A percentile compares a stretch with the other conserved stretches of the same genome.
Evolutionary conservation across 2,329 filamentous ascomycete genomes (phyloP).

Genomic region (Neonectria ditissima): DNA sequence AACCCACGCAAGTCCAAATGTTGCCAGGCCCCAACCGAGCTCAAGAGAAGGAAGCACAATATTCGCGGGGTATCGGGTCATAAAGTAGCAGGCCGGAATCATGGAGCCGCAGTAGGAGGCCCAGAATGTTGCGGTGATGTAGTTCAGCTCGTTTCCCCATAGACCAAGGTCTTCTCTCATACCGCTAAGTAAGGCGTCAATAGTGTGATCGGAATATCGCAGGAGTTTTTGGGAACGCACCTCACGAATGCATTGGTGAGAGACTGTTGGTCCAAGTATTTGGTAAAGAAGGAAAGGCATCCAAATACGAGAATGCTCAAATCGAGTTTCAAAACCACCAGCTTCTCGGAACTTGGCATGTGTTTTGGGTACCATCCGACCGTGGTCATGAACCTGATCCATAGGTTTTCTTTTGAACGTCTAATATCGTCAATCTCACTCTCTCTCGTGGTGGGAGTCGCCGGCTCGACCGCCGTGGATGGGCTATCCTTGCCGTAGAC

Average conservation of each 20-base stretch:
- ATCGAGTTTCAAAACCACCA: constrained; percentile 52
- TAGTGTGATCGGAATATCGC: not conserved
- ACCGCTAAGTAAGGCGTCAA: constrained; percentile 10
- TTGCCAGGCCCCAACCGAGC: constrained; percentile 42
- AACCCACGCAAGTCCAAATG: constrained; percentile 35
- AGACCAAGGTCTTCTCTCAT: constrained; percentile 29
- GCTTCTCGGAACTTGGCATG: constrained; percentile 49
- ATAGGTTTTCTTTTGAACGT: constrained; percentile 30
- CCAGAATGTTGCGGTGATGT: constrained; percentile 46
- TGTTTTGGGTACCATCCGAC: constrained; percentile 50
- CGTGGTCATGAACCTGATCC: constrained; percentile 45
- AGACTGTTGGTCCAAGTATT: constrained; percentile 53
- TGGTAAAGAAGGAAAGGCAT: constrained; percentile 55
- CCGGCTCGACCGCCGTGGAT: too few species aligned
- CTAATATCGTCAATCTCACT: too few species aligned
- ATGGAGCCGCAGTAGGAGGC: constrained; percentile 8
- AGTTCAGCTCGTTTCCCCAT: constrained; percentile 28
- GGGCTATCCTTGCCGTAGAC: too few species aligned
- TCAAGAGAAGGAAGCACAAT: constrained; percentile 50
- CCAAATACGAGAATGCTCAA: constrained; percentile 53
- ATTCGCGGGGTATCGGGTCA: constrained; percentile 39
- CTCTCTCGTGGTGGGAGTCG: too few species aligned
- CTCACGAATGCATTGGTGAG: constrained; percentile 54
- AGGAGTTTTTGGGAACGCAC: constrained; percentile 34
- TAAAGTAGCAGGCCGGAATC: constrained; percentile 21